A percentile compares a stretch with the other conserved stretches of the same genome.
phyloP scores from a whole-genome alignment of 1,284 basidiomycete genomes.

The Ustilago esculenta region DNA sequence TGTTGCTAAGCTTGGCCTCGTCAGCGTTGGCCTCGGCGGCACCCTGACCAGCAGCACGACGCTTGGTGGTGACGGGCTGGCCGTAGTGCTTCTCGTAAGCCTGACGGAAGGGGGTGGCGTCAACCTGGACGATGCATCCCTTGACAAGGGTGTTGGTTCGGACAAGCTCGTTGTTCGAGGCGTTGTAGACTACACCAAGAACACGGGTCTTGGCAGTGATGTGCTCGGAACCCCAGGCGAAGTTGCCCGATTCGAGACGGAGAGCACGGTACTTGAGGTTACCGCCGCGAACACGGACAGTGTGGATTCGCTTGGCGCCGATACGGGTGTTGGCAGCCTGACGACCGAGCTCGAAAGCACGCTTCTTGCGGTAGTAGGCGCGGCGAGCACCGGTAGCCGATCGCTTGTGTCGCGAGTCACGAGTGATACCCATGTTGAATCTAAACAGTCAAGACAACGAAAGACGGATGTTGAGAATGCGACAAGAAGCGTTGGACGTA shows the following conservation, averaged over 20 bases:
- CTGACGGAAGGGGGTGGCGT: conserved; percentile 67
- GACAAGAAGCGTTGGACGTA: neutral
- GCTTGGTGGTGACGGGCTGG: conserved; percentile 65
- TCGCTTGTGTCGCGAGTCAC: conserved; percentile 67
- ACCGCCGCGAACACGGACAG: conserved; percentile 65
- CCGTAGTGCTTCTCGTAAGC: conserved; percentile 68
- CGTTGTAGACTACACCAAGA: conserved; percentile 67
- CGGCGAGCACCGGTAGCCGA: conserved; percentile 65
- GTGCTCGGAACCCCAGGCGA: conserved; percentile 67
- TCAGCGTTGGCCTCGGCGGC: conserved; percentile 52
- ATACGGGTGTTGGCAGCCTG: conserved; percentile 67
- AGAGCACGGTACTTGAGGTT: conserved; percentile 67
- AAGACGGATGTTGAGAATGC: neutral
- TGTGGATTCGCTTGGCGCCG: conserved; percentile 66
- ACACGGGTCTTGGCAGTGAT: conserved; percentile 67
- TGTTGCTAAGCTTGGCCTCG: conserved; percentile 59
- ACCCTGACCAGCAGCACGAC: conserved; percentile 59
- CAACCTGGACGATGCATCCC: conserved; percentile 66
- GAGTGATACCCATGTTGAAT: conserved; percentile 67
- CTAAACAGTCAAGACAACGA: conserved; percentile 7
- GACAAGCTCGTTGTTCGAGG: conserved; percentile 67
- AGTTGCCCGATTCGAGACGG: conserved; percentile 67
- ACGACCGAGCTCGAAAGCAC: conserved; percentile 66
- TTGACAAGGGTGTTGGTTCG: conserved; percentile 68
- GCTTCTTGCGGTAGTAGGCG: conserved; percentile 67